Base-by-base conservation (phyloP, 345 rosid genomes). In the Melastoma malabathricum region DNA sequence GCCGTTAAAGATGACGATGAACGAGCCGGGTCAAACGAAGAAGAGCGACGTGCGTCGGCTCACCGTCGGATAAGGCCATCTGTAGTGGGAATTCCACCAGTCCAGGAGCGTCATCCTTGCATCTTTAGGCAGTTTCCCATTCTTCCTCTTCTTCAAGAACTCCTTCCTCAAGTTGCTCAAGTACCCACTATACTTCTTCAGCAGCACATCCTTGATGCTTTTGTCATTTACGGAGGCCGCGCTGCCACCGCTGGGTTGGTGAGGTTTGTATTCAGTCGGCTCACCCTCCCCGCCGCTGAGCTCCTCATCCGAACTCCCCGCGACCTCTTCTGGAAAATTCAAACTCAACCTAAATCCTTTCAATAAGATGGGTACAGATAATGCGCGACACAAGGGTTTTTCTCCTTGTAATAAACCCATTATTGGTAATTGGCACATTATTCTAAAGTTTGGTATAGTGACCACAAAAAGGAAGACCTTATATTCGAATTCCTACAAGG, bases 41-140 rank as follows among this genome's bases (percentile, higher is more conserved):
- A 4, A 22, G 25, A 4, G 25, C 25, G 4, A 22, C 25, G 25
- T 2, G 4, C 4, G 2, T 22, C 4, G 25, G 4, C 25, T 22
- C 25, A 81, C 89, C 68, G 89, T 79, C 1, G 89, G 89, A 69
- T 82, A 82, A 18, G 89, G 89, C 89, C 89, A 82, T 64, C 68
- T 55, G 51, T 44, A 63, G 52, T 79, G 85, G 18, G 43, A 23
- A 29, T 68, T 79, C 89, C 89, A 82, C 89, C 89, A 82, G 16
- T 79, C 68, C 31, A 79, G 57, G 18, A 82, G 78, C 0, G 53
- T 41, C 1, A 38, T 41, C 64, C 71, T 73, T 0, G 89, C 77
- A 57, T 76, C 85, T 55, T 76, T 76, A 1, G 89, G 89, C 19
- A 82, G 70, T 59, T 74, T 76, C 16, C 83, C 83, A 23, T 76